Evolutionary conservation across 345 rosid species (phyloP).

Genomic region (Heritiera fomes): DNA sequence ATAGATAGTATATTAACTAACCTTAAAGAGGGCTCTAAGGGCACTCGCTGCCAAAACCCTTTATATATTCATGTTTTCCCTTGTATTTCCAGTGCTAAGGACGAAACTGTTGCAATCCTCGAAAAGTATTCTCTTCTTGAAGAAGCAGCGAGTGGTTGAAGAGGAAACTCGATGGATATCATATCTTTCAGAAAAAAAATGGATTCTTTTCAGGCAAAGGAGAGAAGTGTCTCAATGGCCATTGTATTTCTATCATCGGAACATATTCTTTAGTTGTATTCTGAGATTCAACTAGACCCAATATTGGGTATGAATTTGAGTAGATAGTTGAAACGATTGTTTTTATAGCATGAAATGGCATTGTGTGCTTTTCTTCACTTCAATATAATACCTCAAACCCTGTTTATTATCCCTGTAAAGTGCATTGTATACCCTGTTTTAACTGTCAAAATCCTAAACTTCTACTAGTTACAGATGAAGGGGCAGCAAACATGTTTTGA

Average conservation of each 20-base stretch:
- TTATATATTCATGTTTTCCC: neutral
- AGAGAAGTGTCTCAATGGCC: neutral
- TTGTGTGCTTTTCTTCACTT: neutral
- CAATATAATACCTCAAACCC: neutral
- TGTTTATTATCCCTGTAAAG: neutral
- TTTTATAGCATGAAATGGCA: neutral
- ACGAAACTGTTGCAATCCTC: conserved; percentile 56
- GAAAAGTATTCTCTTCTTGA: conserved; percentile 57
- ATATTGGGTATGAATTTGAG: neutral
- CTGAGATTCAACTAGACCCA: neutral
- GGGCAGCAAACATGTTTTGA: neutral
- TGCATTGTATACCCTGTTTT: neutral
- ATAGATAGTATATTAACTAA: neutral
- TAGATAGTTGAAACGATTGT: neutral
- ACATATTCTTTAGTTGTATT: neutral
- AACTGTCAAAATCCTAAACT: neutral
- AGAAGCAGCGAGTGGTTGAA: conserved; percentile 33
- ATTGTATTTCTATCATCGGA: neutral
- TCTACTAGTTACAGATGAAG: neutral
- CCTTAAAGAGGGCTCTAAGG: neutral
- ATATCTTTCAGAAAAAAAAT: neutral
- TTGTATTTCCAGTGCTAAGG: conserved; percentile 56
- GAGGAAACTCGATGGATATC: conserved; percentile 13
- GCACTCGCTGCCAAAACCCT: neutral
- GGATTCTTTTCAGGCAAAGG: neutral